A percentile compares a stretch with the other conserved stretches of the same genome.
These are phyloP conservation scores for Xylaria scruposa DNA, from an alignment of 495 filamentous ascomycete genomes.

Conservation along the genomic window DNA sequence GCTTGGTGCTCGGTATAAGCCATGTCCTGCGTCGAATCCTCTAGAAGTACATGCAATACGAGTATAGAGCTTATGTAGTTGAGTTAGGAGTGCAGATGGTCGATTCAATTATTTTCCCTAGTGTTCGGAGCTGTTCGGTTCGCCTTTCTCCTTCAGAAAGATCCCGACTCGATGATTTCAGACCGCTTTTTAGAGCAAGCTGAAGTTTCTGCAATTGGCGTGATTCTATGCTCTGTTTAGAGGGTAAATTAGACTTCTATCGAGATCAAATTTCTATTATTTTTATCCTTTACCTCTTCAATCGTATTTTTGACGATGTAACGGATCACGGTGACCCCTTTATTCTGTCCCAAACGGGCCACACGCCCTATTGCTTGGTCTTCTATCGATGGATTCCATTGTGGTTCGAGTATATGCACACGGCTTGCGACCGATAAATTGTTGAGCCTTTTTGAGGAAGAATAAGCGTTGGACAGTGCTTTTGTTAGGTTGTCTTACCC, in stretches of 20 bases:
- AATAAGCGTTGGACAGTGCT: constrained; percentile 8
- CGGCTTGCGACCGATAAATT: constrained; percentile 49
- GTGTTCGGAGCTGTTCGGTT: neutral
- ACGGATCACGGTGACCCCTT: constrained; percentile 39
- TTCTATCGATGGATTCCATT: constrained; percentile 55
- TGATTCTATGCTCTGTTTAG: constrained; percentile 10
- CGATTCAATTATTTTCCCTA: constrained; percentile 5
- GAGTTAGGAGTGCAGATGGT: neutral
- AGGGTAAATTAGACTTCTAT: neutral
- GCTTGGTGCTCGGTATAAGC: neutral
- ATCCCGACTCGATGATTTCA: constrained; percentile 12
- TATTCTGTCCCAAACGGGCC: constrained; percentile 46
- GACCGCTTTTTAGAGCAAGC: neutral
- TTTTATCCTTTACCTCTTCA: constrained; percentile 4
- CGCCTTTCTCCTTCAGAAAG: neutral
- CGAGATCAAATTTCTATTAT: no score
- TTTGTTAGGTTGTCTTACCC: constrained; percentile 39
- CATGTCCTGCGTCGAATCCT: neutral
- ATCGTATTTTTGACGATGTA: constrained; percentile 25
- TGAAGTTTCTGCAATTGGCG: constrained; percentile 14
- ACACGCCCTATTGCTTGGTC: constrained; percentile 49
- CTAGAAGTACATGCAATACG: neutral
- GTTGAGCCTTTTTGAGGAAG: constrained; percentile 42
- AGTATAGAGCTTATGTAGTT: neutral
- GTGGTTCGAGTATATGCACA: constrained; percentile 50